Base-by-base conservation (phyloP, 2,329 filamentous ascomycete genomes). In the Penicillium paneum region DNA sequence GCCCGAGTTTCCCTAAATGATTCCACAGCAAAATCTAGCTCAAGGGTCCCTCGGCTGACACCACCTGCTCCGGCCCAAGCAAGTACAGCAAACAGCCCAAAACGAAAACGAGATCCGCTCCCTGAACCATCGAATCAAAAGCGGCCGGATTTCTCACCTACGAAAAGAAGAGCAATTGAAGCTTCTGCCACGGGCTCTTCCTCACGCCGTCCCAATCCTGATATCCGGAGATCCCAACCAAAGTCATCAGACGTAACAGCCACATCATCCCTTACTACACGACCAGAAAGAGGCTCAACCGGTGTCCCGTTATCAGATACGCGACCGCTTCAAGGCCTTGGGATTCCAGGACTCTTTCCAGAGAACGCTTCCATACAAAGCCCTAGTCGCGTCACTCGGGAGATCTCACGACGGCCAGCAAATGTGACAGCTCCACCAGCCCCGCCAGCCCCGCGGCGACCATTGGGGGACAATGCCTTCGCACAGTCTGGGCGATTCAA, bases 31-130 rank as follows among this genome's bases (percentile, higher is more conserved):
- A 36, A 15, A 41, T 6, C 21, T 3, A 34, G 15, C 7, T 13
- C 50, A 21, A 41, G 8, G 15, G 42, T 28, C 5, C 28, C 21
- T 5, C 11, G 21, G 12, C 8, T 24, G 15, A 21, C 3, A 12
- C 15, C 4, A 48, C 29, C 43, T 15, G 38, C 31, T 13, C 57
- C 49, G 44, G n/a, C n/a, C 28, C 42, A 32, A 35, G 41, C 34
- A 32, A 26, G 15, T 17, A 32, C 21, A 7, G 31, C 47, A 34
- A 46, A 26, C n/a, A 50, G 55, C 8, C 52, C 49, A 13, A 69
- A 70, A 49, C 61, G 67, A 41, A 67, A 65, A 52, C 62, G 60
- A 36, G 50, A 43, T n/a, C 47, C 59, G 2, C 51, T 44, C 13
- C 10, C 36, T 32, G 38, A 55, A 17, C 11, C 39, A 5, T n/a